Conservation (phyloP, 2,329 filamentous ascomycete species). For the Ramichloridium luteum region DNA sequence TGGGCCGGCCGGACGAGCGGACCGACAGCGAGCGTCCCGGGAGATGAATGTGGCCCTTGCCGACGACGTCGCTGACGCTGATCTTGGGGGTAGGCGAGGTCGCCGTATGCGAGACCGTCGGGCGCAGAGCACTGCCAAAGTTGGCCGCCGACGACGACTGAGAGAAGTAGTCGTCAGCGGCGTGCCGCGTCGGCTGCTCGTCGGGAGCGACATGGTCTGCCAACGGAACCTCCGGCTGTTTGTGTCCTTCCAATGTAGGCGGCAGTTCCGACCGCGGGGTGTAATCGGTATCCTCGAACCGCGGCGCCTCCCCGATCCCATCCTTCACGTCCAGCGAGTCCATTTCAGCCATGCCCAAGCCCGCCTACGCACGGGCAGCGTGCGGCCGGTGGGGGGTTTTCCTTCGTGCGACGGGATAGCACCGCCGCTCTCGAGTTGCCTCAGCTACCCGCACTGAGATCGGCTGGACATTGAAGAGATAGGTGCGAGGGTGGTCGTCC, state of each 20-base stretch:
- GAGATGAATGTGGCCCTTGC: constrained; percentile 10
- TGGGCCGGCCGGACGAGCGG: constrained; percentile 22
- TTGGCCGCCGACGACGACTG: constrained; percentile 2
- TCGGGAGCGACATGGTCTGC: too few species aligned
- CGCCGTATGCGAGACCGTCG: neutral
- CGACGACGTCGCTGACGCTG: constrained; percentile 13
- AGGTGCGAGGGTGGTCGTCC: constrained; percentile 4
- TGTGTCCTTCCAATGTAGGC: constrained; percentile 11
- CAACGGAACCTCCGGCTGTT: too few species aligned
- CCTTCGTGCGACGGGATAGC: too few species aligned
- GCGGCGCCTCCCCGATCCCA: too few species aligned
- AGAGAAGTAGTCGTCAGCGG: constrained; percentile 1
- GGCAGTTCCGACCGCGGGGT: constrained; percentile 32
- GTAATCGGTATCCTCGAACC: constrained; percentile 20
- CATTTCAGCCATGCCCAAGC: neutral
- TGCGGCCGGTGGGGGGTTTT: too few species aligned
- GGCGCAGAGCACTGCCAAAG: neutral
- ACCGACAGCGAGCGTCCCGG: constrained; percentile 6
- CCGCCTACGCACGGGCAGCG: constrained; percentile 5
- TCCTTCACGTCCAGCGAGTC: neutral
- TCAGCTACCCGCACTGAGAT: constrained; percentile 20
- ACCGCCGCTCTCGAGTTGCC: neutral
- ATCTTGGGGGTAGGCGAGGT: constrained; percentile 4
- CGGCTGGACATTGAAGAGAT: constrained; percentile 20
- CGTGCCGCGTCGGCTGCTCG: constrained; percentile 3